phyloP scores from a whole-genome alignment of 2,329 filamentous ascomycete species.

The Ophiostoma sp. region DNA sequence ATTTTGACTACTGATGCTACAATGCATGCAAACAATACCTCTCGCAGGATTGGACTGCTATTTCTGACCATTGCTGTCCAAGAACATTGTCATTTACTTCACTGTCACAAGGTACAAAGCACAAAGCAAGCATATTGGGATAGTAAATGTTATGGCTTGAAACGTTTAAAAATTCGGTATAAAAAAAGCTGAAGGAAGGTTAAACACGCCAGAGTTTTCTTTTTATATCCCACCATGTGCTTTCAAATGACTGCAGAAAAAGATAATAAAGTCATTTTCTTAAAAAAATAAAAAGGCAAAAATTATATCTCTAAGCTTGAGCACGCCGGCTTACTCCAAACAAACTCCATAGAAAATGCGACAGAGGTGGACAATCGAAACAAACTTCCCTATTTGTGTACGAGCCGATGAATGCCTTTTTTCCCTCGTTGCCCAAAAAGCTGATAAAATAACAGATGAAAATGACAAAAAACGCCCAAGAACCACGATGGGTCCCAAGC shows the following conservation, averaged over 20 bases:
- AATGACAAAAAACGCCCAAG: background rate
- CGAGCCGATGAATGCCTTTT: background rate
- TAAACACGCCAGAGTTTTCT: background rate
- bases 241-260: background rate
- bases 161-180: background rate
- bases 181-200: background rate
- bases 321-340: background rate
- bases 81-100: background rate
- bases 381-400: background rate
- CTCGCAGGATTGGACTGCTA: no score
- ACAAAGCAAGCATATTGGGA: no score
- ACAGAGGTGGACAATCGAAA: background rate
- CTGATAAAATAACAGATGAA: background rate
- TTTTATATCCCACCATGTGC: conserved; percentile 6
- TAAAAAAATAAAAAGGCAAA: background rate
- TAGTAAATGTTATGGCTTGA: no score
- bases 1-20: background rate
- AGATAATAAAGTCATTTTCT: background rate
- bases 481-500: background rate
- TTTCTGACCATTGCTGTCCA: background rate
- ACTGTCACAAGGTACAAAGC: background rate
- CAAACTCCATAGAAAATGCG: background rate
- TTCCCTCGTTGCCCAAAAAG: background rate
- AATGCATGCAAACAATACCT: no score
- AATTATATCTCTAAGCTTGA: background rate